Percentiles rank a stretch among this genome's conserved stretches.
Conservation (phyloP, 1,284 basidiomycete genomes). For the Golubevia pallescens region DNA sequence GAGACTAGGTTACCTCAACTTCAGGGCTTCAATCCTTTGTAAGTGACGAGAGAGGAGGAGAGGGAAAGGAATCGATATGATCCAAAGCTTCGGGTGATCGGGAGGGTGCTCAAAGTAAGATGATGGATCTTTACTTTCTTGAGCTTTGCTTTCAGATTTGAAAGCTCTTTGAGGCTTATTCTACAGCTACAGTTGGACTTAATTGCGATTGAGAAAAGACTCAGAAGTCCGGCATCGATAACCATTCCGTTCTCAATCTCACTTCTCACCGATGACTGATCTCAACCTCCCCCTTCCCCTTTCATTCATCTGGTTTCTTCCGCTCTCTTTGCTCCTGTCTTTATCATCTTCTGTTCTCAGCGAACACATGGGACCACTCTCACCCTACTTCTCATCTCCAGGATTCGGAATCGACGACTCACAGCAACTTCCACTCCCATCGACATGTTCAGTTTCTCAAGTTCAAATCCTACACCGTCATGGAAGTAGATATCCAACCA, state of each 20-base stretch:
- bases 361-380: constrained; percentile 55
- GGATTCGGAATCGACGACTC: constrained; percentile 48
- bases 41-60: not conserved
- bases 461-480: constrained; percentile 59
- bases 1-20: not conserved
- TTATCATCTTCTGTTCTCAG: not conserved
- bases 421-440: constrained; percentile 23
- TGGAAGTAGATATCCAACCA: constrained; percentile 49
- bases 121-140: no score
- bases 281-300: not conserved
- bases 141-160: no score
- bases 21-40: constrained; percentile 3
- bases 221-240: not conserved
- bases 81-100: no score
- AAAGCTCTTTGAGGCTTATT: no score
- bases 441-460: constrained; percentile 35
- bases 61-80: no score
- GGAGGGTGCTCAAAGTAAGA: no score
- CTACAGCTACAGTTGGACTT: no score
- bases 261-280: no score
- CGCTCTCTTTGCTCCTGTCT: not conserved
- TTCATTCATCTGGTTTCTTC: constrained; percentile 19
- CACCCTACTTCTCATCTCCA: constrained; percentile 48
- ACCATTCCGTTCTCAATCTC: no score
- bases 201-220: no score